Evolutionary conservation across 2,329 filamentous ascomycete genomes (phyloP).

Genomic region (Cladorrhinum sp.): DNA sequence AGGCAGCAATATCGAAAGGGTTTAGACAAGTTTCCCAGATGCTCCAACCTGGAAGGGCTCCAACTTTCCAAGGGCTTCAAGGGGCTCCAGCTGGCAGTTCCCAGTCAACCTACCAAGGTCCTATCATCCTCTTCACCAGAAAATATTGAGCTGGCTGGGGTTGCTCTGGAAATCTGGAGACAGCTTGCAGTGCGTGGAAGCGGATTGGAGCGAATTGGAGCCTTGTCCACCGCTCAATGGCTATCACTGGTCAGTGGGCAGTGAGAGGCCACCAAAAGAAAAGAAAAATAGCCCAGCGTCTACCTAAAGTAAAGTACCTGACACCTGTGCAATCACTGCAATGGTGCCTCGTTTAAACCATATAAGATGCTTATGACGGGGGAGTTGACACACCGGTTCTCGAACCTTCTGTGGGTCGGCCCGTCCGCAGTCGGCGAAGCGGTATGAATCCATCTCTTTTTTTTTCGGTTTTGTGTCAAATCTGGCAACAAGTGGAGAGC

Average conservation of each 20-base stretch:
- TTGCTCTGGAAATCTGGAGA: slow-evolving; percentile 25
- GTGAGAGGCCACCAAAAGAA: slow-evolving; percentile 3
- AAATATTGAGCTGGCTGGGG: slow-evolving; percentile 30
- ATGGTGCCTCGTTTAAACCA: slow-evolving; percentile 8
- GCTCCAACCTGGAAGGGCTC: neutral
- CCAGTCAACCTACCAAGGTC: neutral
- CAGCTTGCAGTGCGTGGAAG: neutral
- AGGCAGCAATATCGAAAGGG: slow-evolving; percentile 26
- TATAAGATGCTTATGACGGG: slow-evolving; percentile 17
- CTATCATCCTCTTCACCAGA: neutral
- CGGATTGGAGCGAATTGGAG: neutral
- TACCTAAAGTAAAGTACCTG: neutral
- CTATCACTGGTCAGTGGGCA: neutral
- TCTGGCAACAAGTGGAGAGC: too few species aligned
- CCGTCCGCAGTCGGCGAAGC: slow-evolving; percentile 12
- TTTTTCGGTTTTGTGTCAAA: too few species aligned
- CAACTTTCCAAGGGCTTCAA: neutral
- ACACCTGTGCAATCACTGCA: neutral
- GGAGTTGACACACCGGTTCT: slow-evolving; percentile 34
- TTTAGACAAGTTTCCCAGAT: slow-evolving; percentile 19
- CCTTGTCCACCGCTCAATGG: neutral
- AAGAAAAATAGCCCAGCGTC: neutral
- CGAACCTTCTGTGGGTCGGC: slow-evolving; percentile 43
- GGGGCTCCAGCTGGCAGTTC: neutral
- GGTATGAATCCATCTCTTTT: too few species aligned